Conservation (phyloP, 2,329 filamentous ascomycete genomes). For the Chaetomiaceae sp. region DNA sequence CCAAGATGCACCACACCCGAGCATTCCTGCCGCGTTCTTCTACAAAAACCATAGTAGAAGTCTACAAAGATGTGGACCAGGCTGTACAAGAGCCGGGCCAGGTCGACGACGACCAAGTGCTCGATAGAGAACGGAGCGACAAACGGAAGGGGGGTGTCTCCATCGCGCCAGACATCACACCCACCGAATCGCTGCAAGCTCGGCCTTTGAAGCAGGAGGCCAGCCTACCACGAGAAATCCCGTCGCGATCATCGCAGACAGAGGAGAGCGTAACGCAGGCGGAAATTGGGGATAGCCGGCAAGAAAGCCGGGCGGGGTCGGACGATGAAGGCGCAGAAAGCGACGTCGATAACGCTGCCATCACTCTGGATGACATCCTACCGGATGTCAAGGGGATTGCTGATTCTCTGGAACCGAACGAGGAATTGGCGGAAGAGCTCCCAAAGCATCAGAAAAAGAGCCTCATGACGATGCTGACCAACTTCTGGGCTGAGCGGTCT, state of each 20-base stretch:
- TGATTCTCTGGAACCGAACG: constrained; percentile 55
- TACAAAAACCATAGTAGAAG: constrained; percentile 92
- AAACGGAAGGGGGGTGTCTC: constrained; percentile 31
- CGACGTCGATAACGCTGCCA: constrained; percentile 64
- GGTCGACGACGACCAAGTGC: constrained; percentile 55
- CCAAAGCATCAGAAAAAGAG: constrained; percentile 92
- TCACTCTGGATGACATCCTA: constrained; percentile 63
- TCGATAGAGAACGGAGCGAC: constrained; percentile 33
- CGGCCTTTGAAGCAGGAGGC: constrained; percentile 12
- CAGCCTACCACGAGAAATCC: constrained; percentile 12
- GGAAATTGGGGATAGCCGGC: constrained; percentile 43
- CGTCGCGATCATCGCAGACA: constrained; percentile 34
- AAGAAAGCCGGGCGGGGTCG: constrained; percentile 55
- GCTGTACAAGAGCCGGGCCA: constrained; percentile 77
- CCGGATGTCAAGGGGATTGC: constrained; percentile 59
- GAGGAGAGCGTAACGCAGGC: constrained; percentile 36
- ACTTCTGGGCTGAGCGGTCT: constrained; percentile 97
- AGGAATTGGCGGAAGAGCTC: constrained; percentile 64
- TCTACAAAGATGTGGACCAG: constrained; percentile 90
- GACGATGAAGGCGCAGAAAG: constrained; percentile 65
- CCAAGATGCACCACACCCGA: constrained; percentile 67
- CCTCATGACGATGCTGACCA: constrained; percentile 90
- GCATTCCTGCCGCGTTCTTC: constrained; percentile 81
- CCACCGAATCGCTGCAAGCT: constrained; percentile 13
- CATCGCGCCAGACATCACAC: constrained; percentile 5